Conservation (phyloP, 192 early-diverging fungal genomes). For the Backusella liffmaniae region DNA sequence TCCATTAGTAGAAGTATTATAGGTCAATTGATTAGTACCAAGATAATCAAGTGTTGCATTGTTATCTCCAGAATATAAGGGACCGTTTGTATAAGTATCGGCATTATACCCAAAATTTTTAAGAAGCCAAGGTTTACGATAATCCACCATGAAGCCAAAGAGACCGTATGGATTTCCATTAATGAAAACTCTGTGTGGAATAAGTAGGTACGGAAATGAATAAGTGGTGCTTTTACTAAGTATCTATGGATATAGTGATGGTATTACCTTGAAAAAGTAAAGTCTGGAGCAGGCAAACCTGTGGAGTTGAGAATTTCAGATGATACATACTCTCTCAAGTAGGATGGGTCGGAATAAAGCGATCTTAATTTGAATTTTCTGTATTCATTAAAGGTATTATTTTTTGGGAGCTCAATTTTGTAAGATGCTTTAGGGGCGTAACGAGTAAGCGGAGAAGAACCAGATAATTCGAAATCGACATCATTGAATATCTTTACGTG, state of each 20-base stretch:
- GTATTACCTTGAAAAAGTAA: not conserved
- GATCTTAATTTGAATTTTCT: conserved; percentile 1
- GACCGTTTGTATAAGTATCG: not conserved
- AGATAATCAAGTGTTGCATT: not conserved
- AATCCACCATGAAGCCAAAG: not conserved
- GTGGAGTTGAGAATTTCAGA: not conserved
- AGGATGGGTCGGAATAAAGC: not conserved
- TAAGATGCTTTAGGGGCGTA: not conserved
- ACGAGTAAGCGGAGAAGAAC: not conserved
- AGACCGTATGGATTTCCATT: not conserved
- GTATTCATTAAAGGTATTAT: not conserved
- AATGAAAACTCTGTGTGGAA: not conserved
- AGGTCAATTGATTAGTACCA: not conserved
- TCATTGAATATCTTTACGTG: not conserved
- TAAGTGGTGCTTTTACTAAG: not conserved
- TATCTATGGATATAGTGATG: not conserved
- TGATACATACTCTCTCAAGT: not conserved
- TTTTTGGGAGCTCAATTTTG: not conserved
- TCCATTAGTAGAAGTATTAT: not conserved
- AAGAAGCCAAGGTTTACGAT: not conserved
- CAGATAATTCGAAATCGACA: not conserved
- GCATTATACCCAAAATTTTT: not conserved
- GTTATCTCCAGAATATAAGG: not conserved
- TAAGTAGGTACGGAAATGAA: not conserved
- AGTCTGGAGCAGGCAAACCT: not conserved